Evolutionary conservation across 352 stramenopile genomes (phyloP), one percentile per base, ranked within the genome.

Genomic region (Phytophthora citrophthora): DNA sequence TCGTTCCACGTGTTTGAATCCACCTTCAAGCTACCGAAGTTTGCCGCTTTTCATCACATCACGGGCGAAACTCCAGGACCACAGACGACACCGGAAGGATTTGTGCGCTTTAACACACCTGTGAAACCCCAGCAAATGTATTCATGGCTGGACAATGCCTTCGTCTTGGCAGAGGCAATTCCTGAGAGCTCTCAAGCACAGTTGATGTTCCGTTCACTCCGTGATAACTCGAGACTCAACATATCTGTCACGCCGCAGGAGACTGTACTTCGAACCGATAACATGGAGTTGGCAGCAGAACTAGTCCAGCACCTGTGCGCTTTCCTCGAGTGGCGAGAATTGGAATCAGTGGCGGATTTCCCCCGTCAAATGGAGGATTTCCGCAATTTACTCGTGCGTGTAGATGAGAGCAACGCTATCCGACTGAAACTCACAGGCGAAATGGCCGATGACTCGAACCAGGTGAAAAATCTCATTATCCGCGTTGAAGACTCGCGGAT

Each of bases 361-460:
- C 90, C 93, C 2, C 62, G 64, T 10, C 91, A 98, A 78, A 94
- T 97, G 82, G 81, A 89, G 9, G 72, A 81, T 8, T 91, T 98
- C 55, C 77, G 85, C 38, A 77, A 79, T 24, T 58, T 94, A 44
- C 70, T 93, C 29, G 38, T 91, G 29, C 83, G 82, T 11, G 91
- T 98, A 1, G 81, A 90, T 60, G 88, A 97, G 55, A 93, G 81
- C 72, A 97, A 97, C 65, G 76, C 77, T 11, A 88, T 97, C 36
- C 85, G 94, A 2, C 78, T 96, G 18, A 93, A 94, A 59, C 78
- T 98, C 36, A 96, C 84, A 23, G 93, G 93, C 23, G 94, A 98
- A 71, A 97, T 98, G 91, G 94, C 93, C 4, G 94, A 98, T 62
- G 88, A 94, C 59, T 96, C 91, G 24, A 91, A 96, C 62, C 81